Percentiles rank a stretch among this genome's conserved stretches.
phyloP scores from a whole-genome alignment of 495 filamentous ascomycete species.

The Talaromyces liani region DNA sequence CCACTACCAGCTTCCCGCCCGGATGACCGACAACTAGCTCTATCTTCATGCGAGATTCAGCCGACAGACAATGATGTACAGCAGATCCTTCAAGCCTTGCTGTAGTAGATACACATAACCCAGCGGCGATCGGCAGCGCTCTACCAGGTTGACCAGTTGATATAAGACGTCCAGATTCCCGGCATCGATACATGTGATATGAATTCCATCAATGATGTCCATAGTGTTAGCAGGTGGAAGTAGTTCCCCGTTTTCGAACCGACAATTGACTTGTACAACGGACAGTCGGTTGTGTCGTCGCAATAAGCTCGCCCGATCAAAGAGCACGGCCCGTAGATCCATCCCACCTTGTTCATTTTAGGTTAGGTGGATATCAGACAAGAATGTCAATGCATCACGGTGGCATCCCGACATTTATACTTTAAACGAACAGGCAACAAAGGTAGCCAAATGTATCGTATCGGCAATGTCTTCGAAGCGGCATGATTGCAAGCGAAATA shows the following conservation, averaged over 20 bases:
- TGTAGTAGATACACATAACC: neutral
- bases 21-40: neutral
- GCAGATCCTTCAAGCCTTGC: neutral
- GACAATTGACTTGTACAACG: no score
- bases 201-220: conserved; percentile 45
- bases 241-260: conserved; percentile 52
- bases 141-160: neutral
- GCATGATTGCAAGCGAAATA: no score
- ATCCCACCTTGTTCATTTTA: neutral
- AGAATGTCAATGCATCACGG: neutral
- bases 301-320: neutral
- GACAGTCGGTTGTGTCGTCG: neutral
- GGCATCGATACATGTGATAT: conserved; percentile 55
- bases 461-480: no score
- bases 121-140: neutral
- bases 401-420: no score
- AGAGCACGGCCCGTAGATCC: neutral
- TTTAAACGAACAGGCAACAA: no score
- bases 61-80: neutral
- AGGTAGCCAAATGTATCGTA: no score
- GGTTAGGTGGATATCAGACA: neutral
- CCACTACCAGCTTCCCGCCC: neutral
- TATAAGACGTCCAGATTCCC: conserved; percentile 56
- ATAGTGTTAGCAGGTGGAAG: conserved; percentile 55
- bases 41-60: neutral